Evolutionary conservation across 768 basidiomycete species (phyloP).

Genomic region (Termitomyces sp.): DNA sequence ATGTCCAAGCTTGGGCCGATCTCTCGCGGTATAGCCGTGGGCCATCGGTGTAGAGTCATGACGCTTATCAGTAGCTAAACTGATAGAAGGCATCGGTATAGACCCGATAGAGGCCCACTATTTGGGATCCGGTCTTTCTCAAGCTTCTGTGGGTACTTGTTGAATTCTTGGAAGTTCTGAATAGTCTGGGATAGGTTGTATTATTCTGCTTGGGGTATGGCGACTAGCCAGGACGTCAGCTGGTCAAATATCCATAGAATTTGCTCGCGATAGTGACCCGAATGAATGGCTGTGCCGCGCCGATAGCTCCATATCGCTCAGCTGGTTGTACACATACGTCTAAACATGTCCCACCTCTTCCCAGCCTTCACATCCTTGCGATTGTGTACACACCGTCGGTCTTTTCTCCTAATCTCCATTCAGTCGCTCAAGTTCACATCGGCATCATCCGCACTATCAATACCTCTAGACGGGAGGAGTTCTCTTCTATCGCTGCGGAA

Average conservation of each 20-base stretch:
- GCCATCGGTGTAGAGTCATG: background rate
- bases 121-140: background rate
- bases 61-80: background rate
- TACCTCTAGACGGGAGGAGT: background rate
- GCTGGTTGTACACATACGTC: background rate
- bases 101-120: background rate
- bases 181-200: background rate
- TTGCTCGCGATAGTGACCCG: background rate
- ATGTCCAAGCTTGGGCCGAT: background rate
- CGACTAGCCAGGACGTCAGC: background rate
- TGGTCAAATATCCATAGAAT: background rate
- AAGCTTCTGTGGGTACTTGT: background rate
- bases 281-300: background rate
- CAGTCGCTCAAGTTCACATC: conserved; percentile 4
- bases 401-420: background rate
- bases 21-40: background rate
- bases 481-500: background rate
- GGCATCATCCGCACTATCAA: background rate
- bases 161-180: background rate
- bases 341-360: background rate
- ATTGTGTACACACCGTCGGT: background rate
- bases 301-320: background rate
- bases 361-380: background rate
- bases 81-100: background rate
- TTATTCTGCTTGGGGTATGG: background rate